Percentiles rank a stretch among this genome's conserved stretches.
Conservation (phyloP, 371 early-diverging fungal genomes). For the Rhizopus microsporus region DNA sequence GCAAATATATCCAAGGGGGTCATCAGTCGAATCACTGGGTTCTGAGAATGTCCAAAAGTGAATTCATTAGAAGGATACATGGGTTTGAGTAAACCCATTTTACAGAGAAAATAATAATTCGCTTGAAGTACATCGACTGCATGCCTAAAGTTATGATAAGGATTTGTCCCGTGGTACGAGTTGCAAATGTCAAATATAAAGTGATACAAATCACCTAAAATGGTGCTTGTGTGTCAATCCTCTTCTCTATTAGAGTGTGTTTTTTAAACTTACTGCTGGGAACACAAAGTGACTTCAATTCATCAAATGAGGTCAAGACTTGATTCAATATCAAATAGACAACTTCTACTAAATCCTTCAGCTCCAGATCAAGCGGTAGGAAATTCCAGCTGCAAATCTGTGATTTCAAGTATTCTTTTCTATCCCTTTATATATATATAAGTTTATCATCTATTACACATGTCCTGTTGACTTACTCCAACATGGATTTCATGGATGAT, state of each 20-base stretch:
- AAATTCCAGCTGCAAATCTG: conserved; percentile 66
- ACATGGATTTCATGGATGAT: conserved; percentile 24
- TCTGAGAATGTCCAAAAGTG: no score
- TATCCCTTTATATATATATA: conserved; percentile 28
- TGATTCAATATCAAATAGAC: conserved; percentile 65
- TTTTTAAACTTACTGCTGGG: conserved; percentile 51
- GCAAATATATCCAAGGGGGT: conserved; percentile 72
- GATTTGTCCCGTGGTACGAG: conserved; percentile 75
- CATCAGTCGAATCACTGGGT: conserved; percentile 50
- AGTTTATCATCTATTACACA: neutral
- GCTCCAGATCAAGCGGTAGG: conserved; percentile 59
- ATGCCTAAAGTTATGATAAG: conserved; percentile 88
- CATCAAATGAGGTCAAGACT: conserved; percentile 49
- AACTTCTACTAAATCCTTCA: conserved; percentile 64
- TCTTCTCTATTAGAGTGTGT: neutral
- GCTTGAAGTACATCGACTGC: conserved; percentile 87
- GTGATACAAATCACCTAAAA: conserved; percentile 57
- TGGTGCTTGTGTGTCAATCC: neutral
- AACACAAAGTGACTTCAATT: conserved; percentile 55
- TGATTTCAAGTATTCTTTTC: conserved; percentile 41
- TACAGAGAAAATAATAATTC: conserved; percentile 74
- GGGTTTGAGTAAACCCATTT: conserved; percentile 56
- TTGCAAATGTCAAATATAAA: conserved; percentile 67
- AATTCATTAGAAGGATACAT: conserved; percentile 20
- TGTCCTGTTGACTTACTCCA: conserved; percentile 12